Conservation (phyloP, 2,329 filamentous ascomycete genomes). For the Calonectria multiphialidica region DNA sequence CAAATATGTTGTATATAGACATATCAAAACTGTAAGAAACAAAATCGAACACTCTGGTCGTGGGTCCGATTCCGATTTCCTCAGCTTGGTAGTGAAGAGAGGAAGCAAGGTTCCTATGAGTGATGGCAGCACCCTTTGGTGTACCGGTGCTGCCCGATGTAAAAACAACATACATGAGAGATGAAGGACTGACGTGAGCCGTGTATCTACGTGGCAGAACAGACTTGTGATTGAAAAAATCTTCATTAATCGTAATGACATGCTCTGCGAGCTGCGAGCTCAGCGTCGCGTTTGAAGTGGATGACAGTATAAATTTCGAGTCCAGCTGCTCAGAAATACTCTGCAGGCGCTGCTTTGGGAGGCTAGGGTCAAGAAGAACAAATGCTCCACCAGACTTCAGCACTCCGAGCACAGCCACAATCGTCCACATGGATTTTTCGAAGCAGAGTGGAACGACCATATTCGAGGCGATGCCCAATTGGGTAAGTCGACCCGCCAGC, state of each 20-base stretch:
- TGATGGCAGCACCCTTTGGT: neutral
- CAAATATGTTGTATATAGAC: neutral
- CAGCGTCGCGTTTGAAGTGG: neutral
- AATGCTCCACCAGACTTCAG: neutral
- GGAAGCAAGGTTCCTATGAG: neutral
- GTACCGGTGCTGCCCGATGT: neutral
- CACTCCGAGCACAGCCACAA: neutral
- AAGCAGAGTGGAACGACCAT: neutral
- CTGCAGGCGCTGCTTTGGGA: neutral
- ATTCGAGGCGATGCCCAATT: neutral
- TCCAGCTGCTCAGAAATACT: neutral
- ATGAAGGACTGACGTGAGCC: neutral
- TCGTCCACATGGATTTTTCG: conserved; percentile 9
- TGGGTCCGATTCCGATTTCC: neutral
- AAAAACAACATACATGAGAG: neutral
- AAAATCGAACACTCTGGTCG: neutral
- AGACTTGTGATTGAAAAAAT: neutral
- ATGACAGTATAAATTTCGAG: neutral
- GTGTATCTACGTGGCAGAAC: no score
- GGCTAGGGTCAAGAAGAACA: neutral
- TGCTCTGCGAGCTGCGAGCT: neutral
- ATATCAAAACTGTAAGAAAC: neutral
- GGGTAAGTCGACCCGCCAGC: neutral
- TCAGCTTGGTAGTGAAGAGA: neutral
- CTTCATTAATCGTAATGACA: neutral